A percentile compares a stretch with the other conserved stretches of the same genome.
Conservation (phyloP, 1,284 basidiomycete genomes). For the Flammula alnicola region DNA sequence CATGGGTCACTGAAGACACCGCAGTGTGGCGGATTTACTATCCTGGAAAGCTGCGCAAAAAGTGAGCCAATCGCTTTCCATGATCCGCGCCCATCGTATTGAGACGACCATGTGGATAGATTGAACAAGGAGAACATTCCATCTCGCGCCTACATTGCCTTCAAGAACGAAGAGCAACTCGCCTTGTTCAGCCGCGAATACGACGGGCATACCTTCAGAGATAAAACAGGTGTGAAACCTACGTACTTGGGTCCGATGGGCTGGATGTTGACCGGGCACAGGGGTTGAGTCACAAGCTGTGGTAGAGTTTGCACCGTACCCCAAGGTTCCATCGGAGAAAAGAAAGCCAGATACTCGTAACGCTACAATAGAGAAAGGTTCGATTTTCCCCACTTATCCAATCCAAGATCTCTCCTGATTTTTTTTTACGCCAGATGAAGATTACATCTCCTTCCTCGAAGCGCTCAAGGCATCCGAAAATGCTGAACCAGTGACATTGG, state of each 20-base stretch:
- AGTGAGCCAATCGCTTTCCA: constrained; percentile 50
- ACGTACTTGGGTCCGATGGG: background rate
- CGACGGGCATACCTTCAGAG: constrained; percentile 91
- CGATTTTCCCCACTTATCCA: background rate
- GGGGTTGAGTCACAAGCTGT: constrained; percentile 88
- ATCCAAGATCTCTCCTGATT: constrained; percentile 5
- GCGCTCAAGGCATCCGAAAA: constrained; percentile 58
- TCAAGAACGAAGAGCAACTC: constrained; percentile 76
- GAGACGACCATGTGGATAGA: constrained; percentile 38
- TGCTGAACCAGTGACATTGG: constrained; percentile 62
- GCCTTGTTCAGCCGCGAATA: constrained; percentile 83
- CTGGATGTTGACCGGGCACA: constrained; percentile 34
- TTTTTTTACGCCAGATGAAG: constrained; percentile 58
- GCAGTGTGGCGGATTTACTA: constrained; percentile 70
- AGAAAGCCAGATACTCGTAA: constrained; percentile 73
- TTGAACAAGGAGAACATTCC: constrained; percentile 81
- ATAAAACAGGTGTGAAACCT: constrained; percentile 77
- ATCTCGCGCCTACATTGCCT: constrained; percentile 92
- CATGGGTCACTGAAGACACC: constrained; percentile 83
- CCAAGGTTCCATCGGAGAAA: constrained; percentile 80
- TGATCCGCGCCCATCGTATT: background rate
- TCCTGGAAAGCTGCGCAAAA: constrained; percentile 73
- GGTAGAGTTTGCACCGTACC: constrained; percentile 94
- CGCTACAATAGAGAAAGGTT: constrained; percentile 81
- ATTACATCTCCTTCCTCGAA: constrained; percentile 82